phyloP scores from a whole-genome alignment of 2,329 filamentous ascomycete species.

The Alternaria tenuissima region DNA sequence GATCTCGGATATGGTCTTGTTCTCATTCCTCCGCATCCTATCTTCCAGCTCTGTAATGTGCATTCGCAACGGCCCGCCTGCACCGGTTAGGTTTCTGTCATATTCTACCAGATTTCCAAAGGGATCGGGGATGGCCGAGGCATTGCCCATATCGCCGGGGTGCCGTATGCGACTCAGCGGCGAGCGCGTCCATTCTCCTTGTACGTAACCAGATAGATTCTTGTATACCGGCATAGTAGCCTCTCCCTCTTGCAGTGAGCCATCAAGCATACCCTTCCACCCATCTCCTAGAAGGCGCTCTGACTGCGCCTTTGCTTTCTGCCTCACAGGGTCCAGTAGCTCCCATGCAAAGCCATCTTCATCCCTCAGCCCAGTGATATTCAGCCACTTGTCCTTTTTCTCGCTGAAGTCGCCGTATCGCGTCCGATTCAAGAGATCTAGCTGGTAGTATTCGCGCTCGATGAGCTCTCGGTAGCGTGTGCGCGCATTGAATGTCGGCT shows the following conservation, averaged over 20 bases:
- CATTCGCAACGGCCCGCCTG: slow-evolving; percentile 70
- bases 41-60: slow-evolving; percentile 67
- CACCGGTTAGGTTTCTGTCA: slow-evolving; percentile 81
- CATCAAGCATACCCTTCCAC: slow-evolving; percentile 39
- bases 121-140: slow-evolving; percentile 69
- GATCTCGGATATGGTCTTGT: slow-evolving; percentile 69
- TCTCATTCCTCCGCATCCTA: slow-evolving; percentile 41
- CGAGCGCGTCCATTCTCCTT: slow-evolving; percentile 76
- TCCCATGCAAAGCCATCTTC: slow-evolving; percentile 82
- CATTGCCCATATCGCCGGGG: slow-evolving; percentile 56
- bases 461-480: slow-evolving; percentile 57
- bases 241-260: slow-evolving; percentile 47
- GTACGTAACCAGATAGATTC: slow-evolving; percentile 79
- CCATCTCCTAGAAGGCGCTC: slow-evolving; percentile 50
- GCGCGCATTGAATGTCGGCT: slow-evolving; percentile 42
- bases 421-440: slow-evolving; percentile 53
- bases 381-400: slow-evolving; percentile 56
- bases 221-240: slow-evolving; percentile 70
- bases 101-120: slow-evolving; percentile 72
- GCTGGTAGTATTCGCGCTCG: slow-evolving; percentile 59
- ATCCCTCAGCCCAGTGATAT: slow-evolving; percentile 76
- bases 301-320: slow-evolving; percentile 68
- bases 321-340: slow-evolving; percentile 71
- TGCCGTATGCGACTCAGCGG: slow-evolving; percentile 59
- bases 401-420: slow-evolving; percentile 60